Percentiles rank a stretch among this genome's conserved stretches.
These are phyloP conservation scores for Tetrapisispora pingtungensis DNA, from an alignment of 805 yeast species.

Conservation along the genomic window DNA sequence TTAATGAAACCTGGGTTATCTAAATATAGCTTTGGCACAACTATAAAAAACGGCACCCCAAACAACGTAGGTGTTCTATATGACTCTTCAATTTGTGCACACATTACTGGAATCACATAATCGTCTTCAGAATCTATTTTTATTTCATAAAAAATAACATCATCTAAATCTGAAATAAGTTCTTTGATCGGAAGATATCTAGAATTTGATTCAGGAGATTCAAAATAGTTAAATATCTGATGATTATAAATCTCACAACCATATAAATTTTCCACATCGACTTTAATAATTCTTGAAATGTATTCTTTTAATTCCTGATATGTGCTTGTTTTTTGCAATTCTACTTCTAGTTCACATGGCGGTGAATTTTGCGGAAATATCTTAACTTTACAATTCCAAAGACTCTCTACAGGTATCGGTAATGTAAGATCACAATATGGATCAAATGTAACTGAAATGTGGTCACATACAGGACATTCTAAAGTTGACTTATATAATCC, in stretches of 20 bases:
- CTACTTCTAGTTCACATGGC: constrained; percentile 54
- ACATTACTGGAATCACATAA: constrained; percentile 52
- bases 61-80: constrained; percentile 40
- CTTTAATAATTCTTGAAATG: constrained; percentile 38
- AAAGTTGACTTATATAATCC: constrained; percentile 87
- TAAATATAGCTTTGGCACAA: constrained; percentile 42
- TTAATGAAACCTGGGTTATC: constrained; percentile 49
- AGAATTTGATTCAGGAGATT: constrained; percentile 42
- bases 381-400: constrained; percentile 59
- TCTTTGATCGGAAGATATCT: constrained; percentile 57
- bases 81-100: constrained; percentile 33
- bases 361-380: constrained; percentile 50
- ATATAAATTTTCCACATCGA: constrained; percentile 32
- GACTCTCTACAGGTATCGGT: constrained; percentile 70
- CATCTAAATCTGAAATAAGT: constrained; percentile 52
- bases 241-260: constrained; percentile 57
- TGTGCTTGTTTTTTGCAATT: constrained; percentile 54
- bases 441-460: constrained; percentile 81
- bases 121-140: constrained; percentile 34
- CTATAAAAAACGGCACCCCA: constrained; percentile 70
- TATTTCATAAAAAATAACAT: constrained; percentile 54
- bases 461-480: constrained; percentile 74
- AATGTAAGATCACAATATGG: constrained; percentile 86
- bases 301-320: constrained; percentile 54
- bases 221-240: constrained; percentile 62